phyloP scores from a whole-genome alignment of 805 yeast genomes.

The Crinitomyces ghanaensis region DNA sequence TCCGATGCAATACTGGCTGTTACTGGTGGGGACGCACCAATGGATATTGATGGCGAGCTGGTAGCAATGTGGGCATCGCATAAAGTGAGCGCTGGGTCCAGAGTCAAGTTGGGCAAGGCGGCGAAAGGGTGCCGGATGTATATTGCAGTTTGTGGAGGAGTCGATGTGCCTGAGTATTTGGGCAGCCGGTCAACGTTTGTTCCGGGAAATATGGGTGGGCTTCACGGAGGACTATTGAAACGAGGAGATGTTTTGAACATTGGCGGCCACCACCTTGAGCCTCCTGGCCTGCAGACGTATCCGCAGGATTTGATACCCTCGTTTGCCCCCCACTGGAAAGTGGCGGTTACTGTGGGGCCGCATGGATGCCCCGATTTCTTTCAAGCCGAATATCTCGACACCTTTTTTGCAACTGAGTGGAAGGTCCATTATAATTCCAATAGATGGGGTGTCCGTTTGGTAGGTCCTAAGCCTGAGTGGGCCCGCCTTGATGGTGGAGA shows the following conservation, averaged over 20 bases:
- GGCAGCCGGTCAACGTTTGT: constrained; percentile 98
- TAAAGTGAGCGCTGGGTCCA: constrained; percentile 60
- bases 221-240: constrained; percentile 84
- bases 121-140: constrained; percentile 79
- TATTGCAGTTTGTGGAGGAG: constrained; percentile 82
- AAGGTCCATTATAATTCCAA: constrained; percentile 95
- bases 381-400: constrained; percentile 56
- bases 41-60: constrained; percentile 49
- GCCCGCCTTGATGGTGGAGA: constrained; percentile 95
- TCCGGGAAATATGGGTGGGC: constrained; percentile 81
- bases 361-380: constrained; percentile 97
- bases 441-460: constrained; percentile 91
- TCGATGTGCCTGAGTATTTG: constrained; percentile 86
- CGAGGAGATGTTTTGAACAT: constrained; percentile 86
- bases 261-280: constrained; percentile 80
- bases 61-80: constrained; percentile 66
- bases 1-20: constrained; percentile 65
- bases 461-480: constrained; percentile 90
- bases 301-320: constrained; percentile 47
- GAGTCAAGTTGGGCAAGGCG: constrained; percentile 69
- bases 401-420: constrained; percentile 73
- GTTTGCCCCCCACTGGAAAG: constrained; percentile 50
- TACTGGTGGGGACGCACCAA: constrained; percentile 73
- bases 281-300: constrained; percentile 56
- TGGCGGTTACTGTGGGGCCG: constrained; percentile 94